phyloP scores from a whole-genome alignment of 148 eudicot genomes.

The Rhododendron kiyosumense region DNA sequence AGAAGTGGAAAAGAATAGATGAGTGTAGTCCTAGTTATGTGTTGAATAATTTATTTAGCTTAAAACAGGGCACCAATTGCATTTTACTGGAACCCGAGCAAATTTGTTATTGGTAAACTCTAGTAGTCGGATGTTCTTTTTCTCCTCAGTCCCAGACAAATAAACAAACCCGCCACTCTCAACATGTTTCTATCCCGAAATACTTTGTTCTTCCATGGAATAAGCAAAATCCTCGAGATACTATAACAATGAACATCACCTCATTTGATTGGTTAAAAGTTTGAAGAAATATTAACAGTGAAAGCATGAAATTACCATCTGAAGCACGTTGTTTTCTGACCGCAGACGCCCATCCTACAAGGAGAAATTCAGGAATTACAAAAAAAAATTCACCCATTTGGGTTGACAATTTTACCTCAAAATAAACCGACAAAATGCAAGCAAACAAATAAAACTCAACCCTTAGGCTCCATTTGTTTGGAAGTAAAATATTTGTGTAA shows the following conservation, averaged over 20 bases:
- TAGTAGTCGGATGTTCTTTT: background rate
- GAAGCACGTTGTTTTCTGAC: slow-evolving; percentile 68
- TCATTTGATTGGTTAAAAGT: background rate
- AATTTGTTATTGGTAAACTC: background rate
- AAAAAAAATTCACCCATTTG: too few species aligned
- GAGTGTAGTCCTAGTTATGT: background rate
- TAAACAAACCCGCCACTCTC: background rate
- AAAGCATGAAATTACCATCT: slow-evolving; percentile 49
- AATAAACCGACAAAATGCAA: background rate
- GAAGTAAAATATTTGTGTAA: too few species aligned
- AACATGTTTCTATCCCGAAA: background rate
- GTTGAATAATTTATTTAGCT: background rate
- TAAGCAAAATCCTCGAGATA: background rate
- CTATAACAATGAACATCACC: background rate
- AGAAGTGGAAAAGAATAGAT: background rate
- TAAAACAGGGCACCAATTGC: background rate
- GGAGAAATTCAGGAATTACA: slow-evolving; percentile 17
- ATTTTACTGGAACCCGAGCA: background rate
- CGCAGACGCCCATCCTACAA: slow-evolving; percentile 54
- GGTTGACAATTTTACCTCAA: background rate
- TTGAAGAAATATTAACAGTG: background rate
- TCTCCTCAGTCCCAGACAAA: background rate
- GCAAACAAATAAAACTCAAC: background rate
- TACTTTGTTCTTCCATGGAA: background rate
- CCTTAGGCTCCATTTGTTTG: background rate